A percentile compares a stretch with the other conserved stretches of the same genome.
Evolutionary conservation across 176 grass and related monocot genomes (phyloP).

Genomic region (Zoysia pacifica): DNA sequence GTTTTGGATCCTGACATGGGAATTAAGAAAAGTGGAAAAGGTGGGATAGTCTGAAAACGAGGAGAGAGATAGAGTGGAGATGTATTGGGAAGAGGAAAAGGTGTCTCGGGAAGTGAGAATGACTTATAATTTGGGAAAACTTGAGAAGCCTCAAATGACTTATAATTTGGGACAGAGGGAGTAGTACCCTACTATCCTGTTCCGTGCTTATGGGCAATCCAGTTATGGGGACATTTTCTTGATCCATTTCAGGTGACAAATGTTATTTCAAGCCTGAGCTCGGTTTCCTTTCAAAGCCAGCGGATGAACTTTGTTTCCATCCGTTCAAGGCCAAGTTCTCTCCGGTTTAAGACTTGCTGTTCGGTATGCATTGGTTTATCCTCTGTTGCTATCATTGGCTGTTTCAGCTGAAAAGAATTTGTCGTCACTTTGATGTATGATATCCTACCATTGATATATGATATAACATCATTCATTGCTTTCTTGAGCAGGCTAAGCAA

Average conservation of each 20-base stretch:
- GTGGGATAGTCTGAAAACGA: no score
- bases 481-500: slow-evolving; percentile 61
- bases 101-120: no score
- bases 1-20: no score
- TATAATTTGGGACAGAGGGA: no score
- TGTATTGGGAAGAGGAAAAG: no score
- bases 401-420: not conserved
- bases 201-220: not conserved
- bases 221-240: slow-evolving; percentile 33
- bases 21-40: no score
- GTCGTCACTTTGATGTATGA: not conserved
- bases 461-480: not conserved
- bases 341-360: slow-evolving; percentile 57
- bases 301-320: slow-evolving; percentile 43
- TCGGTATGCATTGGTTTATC: slow-evolving; percentile 47
- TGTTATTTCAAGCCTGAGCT: slow-evolving; percentile 39
- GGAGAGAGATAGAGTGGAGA: no score
- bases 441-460: slow-evolving; percentile 5
- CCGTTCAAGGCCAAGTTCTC: slow-evolving; percentile 40
- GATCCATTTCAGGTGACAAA: slow-evolving; percentile 53
- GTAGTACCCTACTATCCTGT: slow-evolving; percentile 8
- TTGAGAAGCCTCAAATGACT: no score
- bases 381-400: not conserved
- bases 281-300: slow-evolving; percentile 51
- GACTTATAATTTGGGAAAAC: no score